A percentile compares a stretch with the other conserved stretches of the same genome.
These are phyloP conservation scores for Pezicula neosporulosa DNA, from an alignment of 2,329 filamentous ascomycete species.

Conservation along the genomic window DNA sequence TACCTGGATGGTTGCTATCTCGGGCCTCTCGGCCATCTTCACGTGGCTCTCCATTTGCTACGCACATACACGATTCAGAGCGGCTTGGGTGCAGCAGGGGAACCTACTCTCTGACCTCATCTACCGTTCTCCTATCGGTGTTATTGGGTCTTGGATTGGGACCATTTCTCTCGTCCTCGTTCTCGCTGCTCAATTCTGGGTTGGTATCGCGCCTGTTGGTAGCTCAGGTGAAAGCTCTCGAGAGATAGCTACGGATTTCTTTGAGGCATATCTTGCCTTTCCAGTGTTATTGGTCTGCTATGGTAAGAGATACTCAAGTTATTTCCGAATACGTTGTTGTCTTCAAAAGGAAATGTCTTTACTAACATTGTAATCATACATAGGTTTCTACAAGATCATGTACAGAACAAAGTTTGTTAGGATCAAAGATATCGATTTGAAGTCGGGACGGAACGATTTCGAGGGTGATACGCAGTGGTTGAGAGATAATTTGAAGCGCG, in stretches of 20 bases:
- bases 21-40: conserved; percentile 70
- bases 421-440: conserved; percentile 75
- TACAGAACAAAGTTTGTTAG: conserved; percentile 67
- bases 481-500: conserved; percentile 73
- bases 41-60: conserved; percentile 83
- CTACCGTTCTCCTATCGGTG: conserved; percentile 57
- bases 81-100: conserved; percentile 65
- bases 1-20: conserved; percentile 75
- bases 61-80: conserved; percentile 85
- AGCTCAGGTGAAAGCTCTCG: conserved; percentile 39
- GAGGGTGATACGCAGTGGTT: conserved; percentile 64
- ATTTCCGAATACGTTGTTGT: no score
- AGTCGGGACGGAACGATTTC: conserved; percentile 80
- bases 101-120: conserved; percentile 59
- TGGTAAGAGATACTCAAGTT: conserved; percentile 30
- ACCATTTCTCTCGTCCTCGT: conserved; percentile 47
- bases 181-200: conserved; percentile 62
- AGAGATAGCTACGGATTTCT: conserved; percentile 62
- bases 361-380: no score
- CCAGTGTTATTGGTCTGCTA: conserved; percentile 69
- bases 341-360: no score
- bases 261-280: conserved; percentile 66
- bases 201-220: conserved; percentile 70
- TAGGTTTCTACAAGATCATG: conserved; percentile 65
- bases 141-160: conserved; percentile 60